Conservation (phyloP, 2,329 filamentous ascomycete species). For the Trichoderma arundinaceum region DNA sequence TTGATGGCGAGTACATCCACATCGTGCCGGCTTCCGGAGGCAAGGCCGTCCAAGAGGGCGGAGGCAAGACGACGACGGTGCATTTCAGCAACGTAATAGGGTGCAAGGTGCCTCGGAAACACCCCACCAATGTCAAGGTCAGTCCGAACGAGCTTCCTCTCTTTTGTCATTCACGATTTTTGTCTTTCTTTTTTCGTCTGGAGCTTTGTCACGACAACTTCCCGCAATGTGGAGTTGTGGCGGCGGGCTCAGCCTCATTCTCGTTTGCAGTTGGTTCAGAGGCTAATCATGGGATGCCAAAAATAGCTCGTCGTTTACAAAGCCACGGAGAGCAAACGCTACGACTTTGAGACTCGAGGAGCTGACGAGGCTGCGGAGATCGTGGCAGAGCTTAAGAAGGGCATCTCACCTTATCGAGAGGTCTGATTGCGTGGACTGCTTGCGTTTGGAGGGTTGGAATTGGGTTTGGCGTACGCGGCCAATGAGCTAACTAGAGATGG, state of each 20-base stretch:
- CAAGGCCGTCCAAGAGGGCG: slow-evolving; percentile 67
- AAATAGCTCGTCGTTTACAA: slow-evolving; percentile 72
- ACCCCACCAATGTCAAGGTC: slow-evolving; percentile 81
- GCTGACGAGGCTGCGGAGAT: slow-evolving; percentile 77
- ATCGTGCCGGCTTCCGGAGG: slow-evolving; percentile 75
- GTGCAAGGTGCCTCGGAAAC: slow-evolving; percentile 79
- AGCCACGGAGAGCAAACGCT: slow-evolving; percentile 76
- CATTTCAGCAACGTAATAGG: slow-evolving; percentile 83
- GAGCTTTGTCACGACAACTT: background rate
- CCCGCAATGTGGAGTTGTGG: slow-evolving; percentile 2
- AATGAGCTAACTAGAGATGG: background rate
- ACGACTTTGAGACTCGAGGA: slow-evolving; percentile 82
- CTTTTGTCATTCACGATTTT: background rate
- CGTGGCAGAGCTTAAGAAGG: slow-evolving; percentile 77
- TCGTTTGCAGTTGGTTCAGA: background rate
- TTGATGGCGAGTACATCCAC: slow-evolving; percentile 86
- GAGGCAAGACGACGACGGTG: slow-evolving; percentile 77
- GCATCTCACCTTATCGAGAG: slow-evolving; percentile 69
- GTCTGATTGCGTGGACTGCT: slow-evolving; percentile 40
- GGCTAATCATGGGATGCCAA: slow-evolving; percentile 28
- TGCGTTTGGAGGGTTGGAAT: background rate
- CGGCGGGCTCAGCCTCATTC: slow-evolving; percentile 20
- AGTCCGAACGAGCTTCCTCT: slow-evolving; percentile 34
- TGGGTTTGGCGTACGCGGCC: slow-evolving; percentile 15
- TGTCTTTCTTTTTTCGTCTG: background rate